A percentile compares a stretch with the other conserved stretches of the same genome.
phyloP scores from a whole-genome alignment of 768 basidiomycete genomes.

The Rhizopogon sp. region DNA sequence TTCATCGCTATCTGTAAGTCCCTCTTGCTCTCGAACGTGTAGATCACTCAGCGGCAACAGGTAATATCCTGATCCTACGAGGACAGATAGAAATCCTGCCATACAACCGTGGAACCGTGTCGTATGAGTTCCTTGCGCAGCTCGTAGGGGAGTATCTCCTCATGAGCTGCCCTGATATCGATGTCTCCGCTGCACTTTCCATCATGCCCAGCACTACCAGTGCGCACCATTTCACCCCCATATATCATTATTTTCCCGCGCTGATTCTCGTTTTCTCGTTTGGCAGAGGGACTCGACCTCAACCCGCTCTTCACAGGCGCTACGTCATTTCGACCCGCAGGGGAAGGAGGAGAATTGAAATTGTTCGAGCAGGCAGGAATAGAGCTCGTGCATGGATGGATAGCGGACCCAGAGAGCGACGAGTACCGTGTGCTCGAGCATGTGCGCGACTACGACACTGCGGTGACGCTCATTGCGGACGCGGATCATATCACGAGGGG shows the following conservation, averaged over 20 bases:
- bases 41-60: conserved; percentile 28
- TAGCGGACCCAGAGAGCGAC: conserved; percentile 37
- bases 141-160: conserved; percentile 83
- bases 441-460: conserved; percentile 66
- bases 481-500: conserved; percentile 73
- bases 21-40: neutral
- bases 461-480: conserved; percentile 70
- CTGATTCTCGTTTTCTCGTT: neutral
- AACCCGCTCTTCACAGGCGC: conserved; percentile 78
- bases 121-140: conserved; percentile 81
- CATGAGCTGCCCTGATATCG: conserved; percentile 41
- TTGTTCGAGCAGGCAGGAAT: conserved; percentile 84
- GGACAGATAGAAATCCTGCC: conserved; percentile 74
- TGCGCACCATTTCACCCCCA: conserved; percentile 31
- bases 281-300: conserved; percentile 81
- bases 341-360: conserved; percentile 70
- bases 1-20: conserved; percentile 82
- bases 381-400: conserved; percentile 84
- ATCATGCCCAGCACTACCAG: conserved; percentile 63
- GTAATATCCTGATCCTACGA: conserved; percentile 87
- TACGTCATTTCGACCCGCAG: conserved; percentile 61
- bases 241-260: too few species aligned
- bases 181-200: conserved; percentile 26
- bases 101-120: conserved; percentile 58
- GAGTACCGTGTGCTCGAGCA: conserved; percentile 52